Evolutionary conservation across 768 basidiomycete genomes (phyloP), one percentile per base, ranked within the genome.

Genomic region (Russula foetens): DNA sequence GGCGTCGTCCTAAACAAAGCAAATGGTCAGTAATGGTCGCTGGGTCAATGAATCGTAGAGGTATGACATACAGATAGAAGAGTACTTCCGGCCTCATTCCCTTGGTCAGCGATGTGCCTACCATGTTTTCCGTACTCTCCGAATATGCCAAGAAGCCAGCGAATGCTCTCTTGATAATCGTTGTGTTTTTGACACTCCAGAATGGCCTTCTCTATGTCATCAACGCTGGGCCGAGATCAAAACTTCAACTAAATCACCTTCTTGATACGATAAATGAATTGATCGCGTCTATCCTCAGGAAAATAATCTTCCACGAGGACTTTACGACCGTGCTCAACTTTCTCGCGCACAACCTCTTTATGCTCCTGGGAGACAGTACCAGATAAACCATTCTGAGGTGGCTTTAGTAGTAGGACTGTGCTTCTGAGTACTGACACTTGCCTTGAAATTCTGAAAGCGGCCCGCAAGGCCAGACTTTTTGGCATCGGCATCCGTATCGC

Each of bases 121-220:
- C 81, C 83, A 59, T 85, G 80, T 1, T 67, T 67, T 8, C 77
- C 81, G 65, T 90, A 92, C 59, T 85, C 79, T 64, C 84, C 81
- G 14, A 88, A 65, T 58, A 78, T 78, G 26, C 75, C 72, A 33
- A 92, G 74, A 6, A 92, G 75, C 90, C 90, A 92, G n/a, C 75
- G 75, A 49, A 92, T 76, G 7, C 84, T 82, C 59, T 84, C 84
- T 67, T 93, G 90, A 73, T 97, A 98, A 70, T 96, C 88, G 54
- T 85, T 79, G 73, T 96, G 93, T 69, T 87, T 86, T 74, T 97
- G 94, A 70, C 91, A 94, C 69, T 98, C 95, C 59, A 95, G 79
- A 55, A 97, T 83, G 39, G 88, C 86, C 84, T 86, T 56, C 2
- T 12, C 19, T 23, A 4, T 1, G 12, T 1, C 2, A 4, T 61